These are phyloP conservation scores for Apiotrichum laibachii DNA, from an alignment of 1,284 basidiomycete species.

Conservation along the genomic window DNA sequence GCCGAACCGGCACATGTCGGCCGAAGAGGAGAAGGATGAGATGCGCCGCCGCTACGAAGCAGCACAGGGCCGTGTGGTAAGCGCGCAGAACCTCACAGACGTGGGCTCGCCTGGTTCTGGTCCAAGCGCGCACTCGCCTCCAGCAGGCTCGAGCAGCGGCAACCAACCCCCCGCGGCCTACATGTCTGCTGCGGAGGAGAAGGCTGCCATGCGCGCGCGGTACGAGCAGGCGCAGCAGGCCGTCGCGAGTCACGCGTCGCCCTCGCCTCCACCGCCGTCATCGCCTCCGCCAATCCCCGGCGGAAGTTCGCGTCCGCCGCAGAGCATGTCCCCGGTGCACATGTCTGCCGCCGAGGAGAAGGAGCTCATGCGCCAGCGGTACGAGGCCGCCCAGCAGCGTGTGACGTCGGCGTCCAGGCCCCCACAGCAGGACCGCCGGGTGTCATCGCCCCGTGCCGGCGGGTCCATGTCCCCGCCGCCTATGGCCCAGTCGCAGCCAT, in stretches of 20 bases:
- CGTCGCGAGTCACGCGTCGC: background rate
- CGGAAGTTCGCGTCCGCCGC: background rate
- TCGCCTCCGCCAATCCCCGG: background rate
- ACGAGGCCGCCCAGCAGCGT: slow-evolving; percentile 33
- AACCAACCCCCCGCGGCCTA: background rate
- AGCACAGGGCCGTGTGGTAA: slow-evolving; percentile 55
- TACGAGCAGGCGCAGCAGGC: slow-evolving; percentile 31
- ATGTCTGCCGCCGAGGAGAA: slow-evolving; percentile 10
- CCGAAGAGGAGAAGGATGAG: slow-evolving; percentile 24
- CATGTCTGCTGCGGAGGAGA: slow-evolving; percentile 33
- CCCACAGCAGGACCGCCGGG: too few species aligned
- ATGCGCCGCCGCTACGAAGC: slow-evolving; percentile 25
- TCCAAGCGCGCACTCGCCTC: background rate
- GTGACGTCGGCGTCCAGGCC: background rate
- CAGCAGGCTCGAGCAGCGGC: background rate
- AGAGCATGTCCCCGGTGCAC: background rate
- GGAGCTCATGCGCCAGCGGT: slow-evolving; percentile 10
- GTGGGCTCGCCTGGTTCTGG: background rate
- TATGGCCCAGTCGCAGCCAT: background rate
- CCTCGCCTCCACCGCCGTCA: background rate
- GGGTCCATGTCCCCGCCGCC: too few species aligned
- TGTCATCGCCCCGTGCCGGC: too few species aligned
- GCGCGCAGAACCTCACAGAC: background rate
- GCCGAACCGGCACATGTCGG: slow-evolving; percentile 11
- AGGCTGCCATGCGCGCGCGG: slow-evolving; percentile 33